Evolutionary conservation across 2,329 filamentous ascomycete species (phyloP), one percentile per base, ranked within the genome.

Genomic region (Aspergillus sp.): DNA sequence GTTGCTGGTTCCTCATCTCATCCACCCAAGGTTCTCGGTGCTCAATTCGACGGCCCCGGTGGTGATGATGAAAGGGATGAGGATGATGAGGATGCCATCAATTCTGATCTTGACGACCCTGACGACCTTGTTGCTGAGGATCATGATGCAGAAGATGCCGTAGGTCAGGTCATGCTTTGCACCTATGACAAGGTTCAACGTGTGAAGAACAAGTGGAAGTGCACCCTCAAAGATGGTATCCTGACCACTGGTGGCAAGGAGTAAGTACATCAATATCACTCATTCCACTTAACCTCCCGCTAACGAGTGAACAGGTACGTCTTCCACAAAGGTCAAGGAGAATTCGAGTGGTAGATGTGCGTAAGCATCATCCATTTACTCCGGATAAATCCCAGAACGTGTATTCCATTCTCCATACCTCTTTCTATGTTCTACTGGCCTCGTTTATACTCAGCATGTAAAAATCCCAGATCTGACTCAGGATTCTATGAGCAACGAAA

Each of bases 131-230:
- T 87, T 17, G 89, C 91, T 30, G 92, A 95, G 23, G 91, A 94
- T 23, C 91, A 95, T 36, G 93, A 95, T 54, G 91, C 92, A 13
- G 92, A 96, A 62, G 93, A 96, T 47, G 86, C 88, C 38, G 86
- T 90, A 66, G 89, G 89, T 1, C 91, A 96, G 69, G 93, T 96
- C 74, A 98, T 99, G 91, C 88, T 99, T 43, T 99, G 95, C 82
- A 97, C 96, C 75, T 99, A 99, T 75, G 95, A 99, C 82, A 99
- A 99, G 82, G 95, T 99, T 9, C 94, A 98, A 79, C 86, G 95
- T 51, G 95, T 98, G 71, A 99, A 99, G 88, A 99, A 98, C 81
- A 99, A 95, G 86, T 95, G 91, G 91, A 99, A 99, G 90, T 99
- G 95, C 79, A 93, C 92, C 1, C 87, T 99, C 65, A 98, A 98